These are phyloP conservation scores for Ceratocystis cacaofunesta DNA, from an alignment of 2,329 filamentous ascomycete species.

Conservation along the genomic window DNA sequence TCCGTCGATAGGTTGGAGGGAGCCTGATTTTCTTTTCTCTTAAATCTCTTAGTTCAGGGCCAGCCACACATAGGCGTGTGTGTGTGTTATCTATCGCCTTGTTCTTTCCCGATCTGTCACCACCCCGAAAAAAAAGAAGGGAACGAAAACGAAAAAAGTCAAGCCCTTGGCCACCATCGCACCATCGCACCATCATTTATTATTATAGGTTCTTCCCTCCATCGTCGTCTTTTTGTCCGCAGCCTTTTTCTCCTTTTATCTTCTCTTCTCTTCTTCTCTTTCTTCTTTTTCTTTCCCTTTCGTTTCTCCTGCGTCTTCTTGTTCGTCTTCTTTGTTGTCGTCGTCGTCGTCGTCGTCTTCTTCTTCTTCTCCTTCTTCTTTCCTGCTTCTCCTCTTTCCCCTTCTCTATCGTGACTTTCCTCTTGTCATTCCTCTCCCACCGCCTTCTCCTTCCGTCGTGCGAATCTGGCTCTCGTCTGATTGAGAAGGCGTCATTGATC, in stretches of 20 bases:
- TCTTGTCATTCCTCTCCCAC: constrained; percentile 2
- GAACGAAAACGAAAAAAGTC: neutral
- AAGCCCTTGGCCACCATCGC: neutral
- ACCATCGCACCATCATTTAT: neutral
- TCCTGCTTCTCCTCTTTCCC: neutral
- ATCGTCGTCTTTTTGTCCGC: neutral
- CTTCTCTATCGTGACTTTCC: constrained; percentile 5
- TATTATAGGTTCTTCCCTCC: constrained; percentile 21
- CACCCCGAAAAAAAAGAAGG: neutral
- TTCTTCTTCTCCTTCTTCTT: neutral
- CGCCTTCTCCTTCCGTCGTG: constrained; percentile 13
- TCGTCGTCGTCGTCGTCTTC: neutral
- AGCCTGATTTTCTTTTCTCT: neutral
- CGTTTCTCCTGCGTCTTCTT: too few relatives aligned
- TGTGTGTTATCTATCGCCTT: neutral
- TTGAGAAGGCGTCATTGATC: neutral
- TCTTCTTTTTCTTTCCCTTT: neutral
- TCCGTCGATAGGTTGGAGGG: neutral
- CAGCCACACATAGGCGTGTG: neutral
- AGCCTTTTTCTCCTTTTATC: constrained; percentile 7
- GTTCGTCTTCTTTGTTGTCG: neutral
- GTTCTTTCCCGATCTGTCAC: neutral
- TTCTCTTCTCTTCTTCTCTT: neutral
- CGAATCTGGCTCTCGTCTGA: neutral
- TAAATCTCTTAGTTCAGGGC: neutral